phyloP scores from a whole-genome alignment of 2,329 filamentous ascomycete genomes.

The Colletotrichum cereale region DNA sequence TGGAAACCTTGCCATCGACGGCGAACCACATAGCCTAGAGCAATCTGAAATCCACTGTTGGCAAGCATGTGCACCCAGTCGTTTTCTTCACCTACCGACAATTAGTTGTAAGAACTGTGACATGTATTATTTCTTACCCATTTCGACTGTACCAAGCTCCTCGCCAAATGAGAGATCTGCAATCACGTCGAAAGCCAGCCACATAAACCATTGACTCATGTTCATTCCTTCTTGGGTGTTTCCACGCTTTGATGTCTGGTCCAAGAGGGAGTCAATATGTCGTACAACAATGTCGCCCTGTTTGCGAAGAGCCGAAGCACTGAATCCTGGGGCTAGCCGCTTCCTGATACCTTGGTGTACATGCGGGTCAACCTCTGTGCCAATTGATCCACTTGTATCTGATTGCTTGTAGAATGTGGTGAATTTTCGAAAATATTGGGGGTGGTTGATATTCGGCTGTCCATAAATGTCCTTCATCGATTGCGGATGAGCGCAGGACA shows the following conservation, averaged over 20 bases:
- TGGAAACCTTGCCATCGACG: slow-evolving; percentile 16
- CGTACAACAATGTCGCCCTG: slow-evolving; percentile 48
- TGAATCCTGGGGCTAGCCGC: slow-evolving; percentile 43
- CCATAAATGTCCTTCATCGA: slow-evolving; percentile 58
- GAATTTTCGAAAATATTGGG: slow-evolving; percentile 36
- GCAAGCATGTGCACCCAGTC: slow-evolving; percentile 26
- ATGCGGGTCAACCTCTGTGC: slow-evolving; percentile 20
- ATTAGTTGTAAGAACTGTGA: background rate
- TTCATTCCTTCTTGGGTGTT: slow-evolving; percentile 45
- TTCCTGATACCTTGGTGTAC: slow-evolving; percentile 27
- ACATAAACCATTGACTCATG: slow-evolving; percentile 46
- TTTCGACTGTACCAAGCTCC: slow-evolving; percentile 44
- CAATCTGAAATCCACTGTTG: slow-evolving; percentile 28
- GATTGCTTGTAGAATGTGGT: slow-evolving; percentile 23
- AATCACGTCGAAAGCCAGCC: slow-evolving; percentile 48
- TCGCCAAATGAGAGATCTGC: slow-evolving; percentile 48
- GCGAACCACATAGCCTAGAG: slow-evolving; percentile 14
- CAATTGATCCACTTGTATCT: slow-evolving; percentile 39
- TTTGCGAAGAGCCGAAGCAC: slow-evolving; percentile 41
- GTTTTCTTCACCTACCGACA: background rate
- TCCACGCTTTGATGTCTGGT: background rate
- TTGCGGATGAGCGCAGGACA: slow-evolving; percentile 55
- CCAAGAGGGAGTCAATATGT: slow-evolving; percentile 55
- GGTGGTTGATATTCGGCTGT: slow-evolving; percentile 37
- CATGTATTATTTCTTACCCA: background rate